Evolutionary conservation across 2,329 filamentous ascomycete genomes (phyloP).

Genomic region (Mycogone perniciosa): DNA sequence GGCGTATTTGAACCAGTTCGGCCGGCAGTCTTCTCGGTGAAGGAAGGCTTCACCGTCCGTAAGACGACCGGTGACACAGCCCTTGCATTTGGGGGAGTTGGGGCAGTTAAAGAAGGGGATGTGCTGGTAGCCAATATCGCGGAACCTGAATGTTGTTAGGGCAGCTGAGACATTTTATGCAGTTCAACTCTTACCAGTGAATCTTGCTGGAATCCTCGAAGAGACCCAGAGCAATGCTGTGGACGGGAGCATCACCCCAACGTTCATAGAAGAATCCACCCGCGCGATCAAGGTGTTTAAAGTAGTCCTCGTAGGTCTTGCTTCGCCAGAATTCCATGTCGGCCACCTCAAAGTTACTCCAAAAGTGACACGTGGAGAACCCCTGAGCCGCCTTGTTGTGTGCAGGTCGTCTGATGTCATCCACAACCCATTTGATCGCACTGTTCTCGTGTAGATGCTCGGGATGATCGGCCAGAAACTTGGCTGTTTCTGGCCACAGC

Average conservation of each 20-base stretch:
- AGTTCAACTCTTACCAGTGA: constrained; percentile 65
- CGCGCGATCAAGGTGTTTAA: constrained; percentile 90
- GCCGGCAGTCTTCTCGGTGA: constrained; percentile 85
- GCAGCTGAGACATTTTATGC: not conserved
- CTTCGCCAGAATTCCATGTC: constrained; percentile 91
- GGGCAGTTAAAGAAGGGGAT: constrained; percentile 99
- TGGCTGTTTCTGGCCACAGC: constrained; percentile 91
- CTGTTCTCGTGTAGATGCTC: constrained; percentile 77
- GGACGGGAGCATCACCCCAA: constrained; percentile 96
- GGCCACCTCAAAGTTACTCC: constrained; percentile 97
- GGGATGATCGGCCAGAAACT: constrained; percentile 81
- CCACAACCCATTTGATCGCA: constrained; percentile 81
- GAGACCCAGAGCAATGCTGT: constrained; percentile 84
- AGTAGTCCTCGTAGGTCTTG: constrained; percentile 88
- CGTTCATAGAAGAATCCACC: constrained; percentile 98
- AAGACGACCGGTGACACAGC: constrained; percentile 79
- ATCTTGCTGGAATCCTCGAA: constrained; percentile 89
- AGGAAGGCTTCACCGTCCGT: constrained; percentile 84
- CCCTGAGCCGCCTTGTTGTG: constrained; percentile 79
- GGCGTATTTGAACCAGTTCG: constrained; percentile 95
- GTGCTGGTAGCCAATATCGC: constrained; percentile 97
- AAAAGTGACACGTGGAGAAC: constrained; percentile 98
- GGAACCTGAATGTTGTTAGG: constrained; percentile 64
- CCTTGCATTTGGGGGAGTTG: constrained; percentile 87
- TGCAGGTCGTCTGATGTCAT: constrained; percentile 67